These are phyloP conservation scores for Penicillium longicatenatum DNA, from an alignment of 495 filamentous ascomycete genomes.

Conservation along the genomic window DNA sequence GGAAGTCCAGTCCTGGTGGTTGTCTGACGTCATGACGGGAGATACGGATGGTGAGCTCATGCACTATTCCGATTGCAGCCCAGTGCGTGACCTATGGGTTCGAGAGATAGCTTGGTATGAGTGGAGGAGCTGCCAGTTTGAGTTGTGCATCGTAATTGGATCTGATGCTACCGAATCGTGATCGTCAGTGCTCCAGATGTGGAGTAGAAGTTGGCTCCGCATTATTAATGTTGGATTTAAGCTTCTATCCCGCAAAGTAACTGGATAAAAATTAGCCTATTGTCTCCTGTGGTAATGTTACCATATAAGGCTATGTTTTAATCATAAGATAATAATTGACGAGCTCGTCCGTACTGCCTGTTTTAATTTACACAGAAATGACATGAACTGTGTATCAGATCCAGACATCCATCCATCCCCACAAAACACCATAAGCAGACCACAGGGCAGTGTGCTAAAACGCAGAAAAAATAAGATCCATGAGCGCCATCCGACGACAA, in stretches of 20 bases:
- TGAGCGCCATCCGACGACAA: conserved; percentile 20
- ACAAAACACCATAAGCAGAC: conserved; percentile 24
- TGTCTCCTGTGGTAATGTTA: background rate
- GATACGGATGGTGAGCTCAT: conserved; percentile 22
- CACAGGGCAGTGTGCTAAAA: conserved; percentile 18
- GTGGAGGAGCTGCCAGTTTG: background rate
- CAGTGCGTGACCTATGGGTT: conserved; percentile 14
- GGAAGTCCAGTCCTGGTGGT: conserved; percentile 25
- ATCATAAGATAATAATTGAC: background rate
- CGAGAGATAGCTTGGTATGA: background rate
- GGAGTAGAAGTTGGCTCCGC: background rate
- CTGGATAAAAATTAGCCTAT: too few relatives aligned
- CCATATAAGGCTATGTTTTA: background rate
- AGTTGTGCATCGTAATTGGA: background rate
- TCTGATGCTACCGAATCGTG: conserved; percentile 5
- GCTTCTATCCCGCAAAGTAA: too few relatives aligned
- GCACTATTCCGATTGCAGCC: conserved; percentile 20
- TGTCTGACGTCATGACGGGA: conserved; percentile 33
- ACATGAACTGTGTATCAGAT: conserved; percentile 14
- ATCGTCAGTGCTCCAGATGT: conserved; percentile 38
- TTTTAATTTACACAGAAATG: conserved; percentile 18
- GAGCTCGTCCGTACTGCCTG: background rate
- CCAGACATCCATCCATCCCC: conserved; percentile 10
- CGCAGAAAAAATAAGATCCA: conserved; percentile 16
- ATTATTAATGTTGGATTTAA: too few relatives aligned